phyloP scores from a whole-genome alignment of 2,329 filamentous ascomycete genomes.

The Niveomyces coronatus region DNA sequence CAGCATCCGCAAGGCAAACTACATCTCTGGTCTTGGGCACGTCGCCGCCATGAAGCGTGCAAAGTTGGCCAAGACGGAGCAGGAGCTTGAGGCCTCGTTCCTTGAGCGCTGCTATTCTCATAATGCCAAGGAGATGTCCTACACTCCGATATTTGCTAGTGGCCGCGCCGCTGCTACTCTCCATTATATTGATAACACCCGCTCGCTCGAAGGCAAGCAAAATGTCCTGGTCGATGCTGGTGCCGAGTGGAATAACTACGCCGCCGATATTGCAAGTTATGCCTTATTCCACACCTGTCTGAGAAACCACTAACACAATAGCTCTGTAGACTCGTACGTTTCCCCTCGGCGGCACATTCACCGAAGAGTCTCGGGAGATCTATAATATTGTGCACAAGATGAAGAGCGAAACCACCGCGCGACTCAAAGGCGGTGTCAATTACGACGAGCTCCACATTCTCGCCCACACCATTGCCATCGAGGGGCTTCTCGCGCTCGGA shows the following conservation, averaged over 20 bases:
- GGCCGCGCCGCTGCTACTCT: conserved; percentile 75
- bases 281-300: no score
- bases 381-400: conserved; percentile 80
- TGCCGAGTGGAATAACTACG: conserved; percentile 64
- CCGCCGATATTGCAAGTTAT: conserved; percentile 51
- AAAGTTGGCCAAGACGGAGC: conserved; percentile 60
- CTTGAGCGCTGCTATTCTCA: conserved; percentile 64
- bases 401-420: conserved; percentile 67
- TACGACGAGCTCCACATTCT: conserved; percentile 77
- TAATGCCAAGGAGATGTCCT: conserved; percentile 74
- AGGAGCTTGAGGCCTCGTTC: conserved; percentile 74
- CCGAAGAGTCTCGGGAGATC: conserved; percentile 58
- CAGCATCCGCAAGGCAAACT: conserved; percentile 61
- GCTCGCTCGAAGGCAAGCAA: conserved; percentile 58
- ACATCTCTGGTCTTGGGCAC: conserved; percentile 58
- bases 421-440: conserved; percentile 60
- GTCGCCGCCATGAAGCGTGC: conserved; percentile 50
- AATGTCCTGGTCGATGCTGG: conserved; percentile 81
- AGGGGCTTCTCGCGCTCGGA: conserved; percentile 65
- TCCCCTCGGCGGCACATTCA: conserved; percentile 65
- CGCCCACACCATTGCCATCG: conserved; percentile 73
- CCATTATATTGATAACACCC: conserved; percentile 76
- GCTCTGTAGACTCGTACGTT: conserved; percentile 72
- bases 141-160: conserved; percentile 74
- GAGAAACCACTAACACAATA: background rate